phyloP scores from a whole-genome alignment of 2,329 filamentous ascomycete genomes.

The Xylariaceae sp. region DNA sequence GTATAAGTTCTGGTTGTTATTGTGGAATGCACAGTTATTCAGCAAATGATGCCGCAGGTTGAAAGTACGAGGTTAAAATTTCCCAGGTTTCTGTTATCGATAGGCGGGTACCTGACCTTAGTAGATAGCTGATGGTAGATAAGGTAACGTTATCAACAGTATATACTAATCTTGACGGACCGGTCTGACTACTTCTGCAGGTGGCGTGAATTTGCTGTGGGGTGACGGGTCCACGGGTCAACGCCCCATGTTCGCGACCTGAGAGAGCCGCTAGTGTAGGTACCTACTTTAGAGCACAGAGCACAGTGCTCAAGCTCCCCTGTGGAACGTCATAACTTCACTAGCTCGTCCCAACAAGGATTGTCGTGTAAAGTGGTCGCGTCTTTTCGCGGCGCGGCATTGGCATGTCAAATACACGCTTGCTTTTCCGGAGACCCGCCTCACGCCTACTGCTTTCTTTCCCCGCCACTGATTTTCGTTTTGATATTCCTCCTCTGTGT shows the following conservation, averaged over 20 bases:
- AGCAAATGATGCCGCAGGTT: not conserved
- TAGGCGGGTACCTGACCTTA: constrained; percentile 6
- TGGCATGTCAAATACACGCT: too few relatives aligned
- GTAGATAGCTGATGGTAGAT: too few relatives aligned
- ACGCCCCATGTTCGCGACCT: constrained; percentile 11
- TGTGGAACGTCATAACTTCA: constrained; percentile 20
- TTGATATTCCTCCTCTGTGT: constrained; percentile 15
- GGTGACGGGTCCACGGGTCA: too few relatives aligned
- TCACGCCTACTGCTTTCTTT: constrained; percentile 5
- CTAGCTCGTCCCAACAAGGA: not conserved
- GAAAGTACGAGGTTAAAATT: constrained; percentile 23
- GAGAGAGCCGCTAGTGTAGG: not conserved
- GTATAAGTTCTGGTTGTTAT: too few relatives aligned
- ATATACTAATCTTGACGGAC: not conserved
- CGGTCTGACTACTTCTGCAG: not conserved
- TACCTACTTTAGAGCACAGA: not conserved
- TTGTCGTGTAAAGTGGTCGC: constrained; percentile 32
- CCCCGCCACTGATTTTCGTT: constrained; percentile 32
- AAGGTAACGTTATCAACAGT: too few relatives aligned
- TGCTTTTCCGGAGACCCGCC: constrained; percentile 3
- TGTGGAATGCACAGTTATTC: constrained; percentile 1
- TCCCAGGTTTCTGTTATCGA: constrained; percentile 29
- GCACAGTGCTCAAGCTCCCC: constrained; percentile 15
- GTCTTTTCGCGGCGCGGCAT: constrained; percentile 29
- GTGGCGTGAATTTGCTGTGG: too few relatives aligned